Base-by-base conservation (phyloP, 2,329 filamentous ascomycete genomes). In the Phyllosticta paracitricarpa region DNA sequence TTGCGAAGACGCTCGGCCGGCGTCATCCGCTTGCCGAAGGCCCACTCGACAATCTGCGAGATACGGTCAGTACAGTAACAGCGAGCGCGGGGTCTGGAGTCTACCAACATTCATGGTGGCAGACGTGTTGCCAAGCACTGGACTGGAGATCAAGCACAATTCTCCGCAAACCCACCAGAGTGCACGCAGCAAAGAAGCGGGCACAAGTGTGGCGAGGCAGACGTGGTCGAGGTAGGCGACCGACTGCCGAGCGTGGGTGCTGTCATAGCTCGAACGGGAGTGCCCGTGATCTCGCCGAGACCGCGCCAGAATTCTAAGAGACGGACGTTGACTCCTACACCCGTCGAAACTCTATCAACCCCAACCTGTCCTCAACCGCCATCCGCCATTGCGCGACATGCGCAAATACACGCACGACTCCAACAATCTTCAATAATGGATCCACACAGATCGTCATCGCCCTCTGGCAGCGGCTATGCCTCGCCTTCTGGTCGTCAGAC, bases 11-110 rank as follows among this genome's bases (percentile, higher is more conserved):
- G 88, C 82, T 94, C 89, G 25, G 91, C 91, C 3, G 94, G 93
- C 81, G 94, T 99, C 84, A 97, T 95, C 77, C 94, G 94, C 84
- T 97, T 97, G 67, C 94, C 94, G 73, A 99, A 99, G 51, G 93
- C 93, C 92, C 94, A 99, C 84, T 99, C 94, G 64, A 99, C 84
- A 73, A 97, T 90, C 90, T 97, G 66, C 62, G 63, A 59, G 69
- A 52, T n/a, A 66, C 63, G 65, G 62, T 67, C 51, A 63, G 63
- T 64, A 64, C 40, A 40, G 26, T 33, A 35, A 30, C 55, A 54
- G 30, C 51, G 30, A 9, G 56, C 54, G 51, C 22, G 17, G 25
- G 59, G 28, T 56, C 22, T n/a, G 65, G 56, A 57, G 56, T 70
- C 64, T 71, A 69, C 80, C 64, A 69, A 85, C 84, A 74, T 87